These are phyloP conservation scores for Mycothermus thermophilus DNA, from an alignment of 495 filamentous ascomycete genomes.

Conservation along the genomic window DNA sequence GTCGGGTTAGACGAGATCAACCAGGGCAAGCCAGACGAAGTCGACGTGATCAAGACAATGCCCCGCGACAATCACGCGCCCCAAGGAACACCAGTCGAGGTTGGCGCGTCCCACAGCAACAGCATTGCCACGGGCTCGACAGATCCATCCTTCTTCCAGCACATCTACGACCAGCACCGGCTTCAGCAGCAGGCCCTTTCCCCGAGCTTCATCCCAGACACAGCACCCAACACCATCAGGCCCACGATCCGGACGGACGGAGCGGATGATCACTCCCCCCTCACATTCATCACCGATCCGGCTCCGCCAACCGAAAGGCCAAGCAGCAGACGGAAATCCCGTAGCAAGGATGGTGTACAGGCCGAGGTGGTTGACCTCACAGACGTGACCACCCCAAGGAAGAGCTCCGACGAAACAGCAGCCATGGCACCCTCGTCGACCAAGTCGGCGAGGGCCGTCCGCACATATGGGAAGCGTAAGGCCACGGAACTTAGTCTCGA, in stretches of 20 bases:
- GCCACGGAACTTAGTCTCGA: constrained; percentile 4
- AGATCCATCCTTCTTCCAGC: constrained; percentile 17
- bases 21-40: neutral
- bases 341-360: neutral
- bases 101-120: constrained; percentile 1
- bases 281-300: constrained; percentile 12
- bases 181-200: neutral
- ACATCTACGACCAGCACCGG: constrained; percentile 16
- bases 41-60: neutral
- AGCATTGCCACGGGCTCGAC: constrained; percentile 14
- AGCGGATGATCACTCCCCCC: constrained; percentile 3
- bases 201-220: constrained; percentile 1
- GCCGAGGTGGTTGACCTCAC: constrained; percentile 11
- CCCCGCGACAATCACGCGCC: neutral
- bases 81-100: constrained; percentile 3
- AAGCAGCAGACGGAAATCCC: neutral
- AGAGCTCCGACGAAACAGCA: neutral
- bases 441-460: neutral
- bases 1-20: neutral
- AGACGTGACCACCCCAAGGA: constrained; percentile 11
- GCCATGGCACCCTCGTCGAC: constrained; percentile 4
- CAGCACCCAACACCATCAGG: neutral
- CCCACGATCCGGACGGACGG: constrained; percentile 1
- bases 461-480: constrained; percentile 14
- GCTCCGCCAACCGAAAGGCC: constrained; percentile 1